Evolutionary conservation across 2,329 filamentous ascomycete species (phyloP), one percentile per base, ranked within the genome.

Genomic region (Coleophoma cylindrospora): DNA sequence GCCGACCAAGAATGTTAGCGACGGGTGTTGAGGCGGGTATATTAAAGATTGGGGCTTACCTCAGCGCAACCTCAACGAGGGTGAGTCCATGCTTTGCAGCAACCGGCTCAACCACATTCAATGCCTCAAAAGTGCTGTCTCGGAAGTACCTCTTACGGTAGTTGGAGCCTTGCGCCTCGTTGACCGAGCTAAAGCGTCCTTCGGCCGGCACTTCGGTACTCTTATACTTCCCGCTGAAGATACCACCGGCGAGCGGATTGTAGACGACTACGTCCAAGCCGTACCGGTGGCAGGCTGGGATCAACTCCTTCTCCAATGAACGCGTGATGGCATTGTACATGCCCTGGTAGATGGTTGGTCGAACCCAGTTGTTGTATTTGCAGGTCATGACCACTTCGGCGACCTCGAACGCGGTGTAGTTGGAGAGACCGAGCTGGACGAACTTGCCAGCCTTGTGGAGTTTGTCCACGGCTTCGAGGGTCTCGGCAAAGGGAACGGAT

Each of bases 321-420:
- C 89, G 81, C 19, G 84, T 89, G 57, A 91, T 87, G 50, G 80
- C 81, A 67, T 92, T 92, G 70, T 92, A 92, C 87, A 95, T 92
- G 60, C 78, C 91, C 68, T 94, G 89, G 68, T 89, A 95, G 50
- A 95, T 82, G 1, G 86, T 90, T 1, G 90, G 90, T 11, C 57
- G 80, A 14, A 95, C 87, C 88, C 88, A 95, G 54, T 81, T 80
- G 61, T 88, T 84, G 69, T 87, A 82, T 60, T 86, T 86, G 74
- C 87, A 92, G 37, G 83, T 85, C 67, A 89, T 80, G 50, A 86
- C 86, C 10, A 95, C 80, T 70, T 96, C 91, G 0, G 90, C 90
- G 10, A 96, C 87, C 66, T 96, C 91, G 64, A 86, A 94, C 0
- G 90, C 85, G 0, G 90, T 88, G 66, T 84, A 96, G 70, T 96